phyloP scores from a whole-genome alignment of 2,329 filamentous ascomycete species.

The Microcyclospora tardicrescens region DNA sequence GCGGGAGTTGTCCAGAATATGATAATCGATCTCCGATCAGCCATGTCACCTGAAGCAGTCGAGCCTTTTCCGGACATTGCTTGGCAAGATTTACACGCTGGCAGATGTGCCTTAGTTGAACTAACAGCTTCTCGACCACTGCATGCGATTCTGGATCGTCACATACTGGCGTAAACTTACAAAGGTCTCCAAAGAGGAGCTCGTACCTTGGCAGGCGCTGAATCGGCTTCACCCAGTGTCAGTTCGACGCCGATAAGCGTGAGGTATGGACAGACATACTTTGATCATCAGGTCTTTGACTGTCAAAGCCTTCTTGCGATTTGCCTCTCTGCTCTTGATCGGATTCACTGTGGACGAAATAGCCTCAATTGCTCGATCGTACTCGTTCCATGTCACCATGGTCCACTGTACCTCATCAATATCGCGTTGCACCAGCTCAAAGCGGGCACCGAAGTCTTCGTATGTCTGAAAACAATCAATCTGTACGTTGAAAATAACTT shows the following conservation, averaged over 20 bases:
- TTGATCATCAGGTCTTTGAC: conserved; percentile 84
- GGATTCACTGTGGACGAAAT: conserved; percentile 64
- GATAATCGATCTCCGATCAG: conserved; percentile 67
- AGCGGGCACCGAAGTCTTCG: conserved; percentile 83
- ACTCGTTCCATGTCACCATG: conserved; percentile 61
- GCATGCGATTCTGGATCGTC: conserved; percentile 77
- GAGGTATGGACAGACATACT: conserved; percentile 33
- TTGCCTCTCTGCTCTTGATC: conserved; percentile 48
- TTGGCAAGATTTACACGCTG: conserved; percentile 75
- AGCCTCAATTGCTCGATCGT: conserved; percentile 75
- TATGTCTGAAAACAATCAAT: conserved; percentile 75
- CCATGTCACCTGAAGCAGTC: conserved; percentile 68
- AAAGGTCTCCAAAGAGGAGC: conserved; percentile 69
- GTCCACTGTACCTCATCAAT: conserved; percentile 55
- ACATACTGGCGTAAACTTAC: conserved; percentile 67
- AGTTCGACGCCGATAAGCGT: not conserved
- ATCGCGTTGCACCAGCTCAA: conserved; percentile 72
- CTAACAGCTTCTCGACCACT: conserved; percentile 61
- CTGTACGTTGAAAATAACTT: conserved; percentile 31
- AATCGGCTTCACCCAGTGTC: conserved; percentile 52
- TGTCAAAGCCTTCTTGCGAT: conserved; percentile 62
- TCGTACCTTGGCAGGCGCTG: conserved; percentile 88
- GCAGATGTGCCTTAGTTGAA: conserved; percentile 60
- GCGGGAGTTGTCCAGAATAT: conserved; percentile 56
- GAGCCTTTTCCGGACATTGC: conserved; percentile 57